phyloP scores from a whole-genome alignment of 805 yeast genomes.

The Yamadazyma paraphyllophila region DNA sequence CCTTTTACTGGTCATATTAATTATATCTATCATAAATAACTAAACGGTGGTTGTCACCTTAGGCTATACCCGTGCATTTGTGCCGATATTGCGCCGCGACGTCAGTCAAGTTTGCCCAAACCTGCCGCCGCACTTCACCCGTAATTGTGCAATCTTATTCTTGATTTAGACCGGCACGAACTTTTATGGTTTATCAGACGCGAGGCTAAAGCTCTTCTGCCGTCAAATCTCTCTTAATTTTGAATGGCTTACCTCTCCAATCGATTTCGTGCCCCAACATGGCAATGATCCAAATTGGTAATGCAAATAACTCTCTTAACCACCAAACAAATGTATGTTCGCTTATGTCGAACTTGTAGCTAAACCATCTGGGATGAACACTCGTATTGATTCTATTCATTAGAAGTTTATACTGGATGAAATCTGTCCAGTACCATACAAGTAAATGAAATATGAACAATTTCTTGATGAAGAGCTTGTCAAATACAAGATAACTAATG shows the following conservation, averaged over 20 bases:
- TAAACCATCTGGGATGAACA: slow-evolving; percentile 14
- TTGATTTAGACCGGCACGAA: background rate
- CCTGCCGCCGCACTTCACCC: background rate
- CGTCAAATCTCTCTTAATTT: slow-evolving; percentile 67
- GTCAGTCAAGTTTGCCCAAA: too few species aligned
- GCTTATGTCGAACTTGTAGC: slow-evolving; percentile 10
- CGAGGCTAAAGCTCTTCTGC: slow-evolving; percentile 54
- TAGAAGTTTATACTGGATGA: slow-evolving; percentile 51
- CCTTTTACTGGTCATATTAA: too few species aligned
- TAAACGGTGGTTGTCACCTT: too few species aligned
- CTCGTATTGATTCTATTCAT: slow-evolving; percentile 27
- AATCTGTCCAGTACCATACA: slow-evolving; percentile 67
- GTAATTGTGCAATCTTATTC: background rate
- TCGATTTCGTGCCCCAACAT: slow-evolving; percentile 74
- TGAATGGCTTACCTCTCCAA: slow-evolving; percentile 77
- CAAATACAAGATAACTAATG: slow-evolving; percentile 44
- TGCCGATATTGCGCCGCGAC: too few species aligned
- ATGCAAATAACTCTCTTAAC: slow-evolving; percentile 67
- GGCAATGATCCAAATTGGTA: slow-evolving; percentile 82
- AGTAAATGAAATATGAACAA: slow-evolving; percentile 53
- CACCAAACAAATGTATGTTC: slow-evolving; percentile 52
- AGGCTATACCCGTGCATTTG: too few species aligned
- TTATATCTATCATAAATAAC: too few species aligned
- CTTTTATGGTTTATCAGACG: background rate
- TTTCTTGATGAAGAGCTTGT: slow-evolving; percentile 26